These are phyloP conservation scores for Pythium aquatile DNA, from an alignment of 352 stramenopile genomes.

Conservation along the genomic window DNA sequence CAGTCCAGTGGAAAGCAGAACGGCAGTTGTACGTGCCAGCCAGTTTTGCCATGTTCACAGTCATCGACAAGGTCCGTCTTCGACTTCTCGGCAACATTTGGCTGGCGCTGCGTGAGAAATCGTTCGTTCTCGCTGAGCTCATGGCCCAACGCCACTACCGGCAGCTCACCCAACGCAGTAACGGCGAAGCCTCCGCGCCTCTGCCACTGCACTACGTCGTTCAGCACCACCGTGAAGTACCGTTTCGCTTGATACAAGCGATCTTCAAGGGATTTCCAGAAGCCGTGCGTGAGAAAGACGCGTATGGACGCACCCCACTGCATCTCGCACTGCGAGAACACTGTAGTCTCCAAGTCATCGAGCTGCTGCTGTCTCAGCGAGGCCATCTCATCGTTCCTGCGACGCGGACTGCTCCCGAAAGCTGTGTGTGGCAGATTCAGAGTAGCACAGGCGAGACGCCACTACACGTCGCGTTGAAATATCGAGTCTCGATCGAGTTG, in stretches of 20 bases:
- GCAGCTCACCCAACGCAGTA: conserved; percentile 50
- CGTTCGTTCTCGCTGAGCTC: conserved; percentile 44
- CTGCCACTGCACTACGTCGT: conserved; percentile 63
- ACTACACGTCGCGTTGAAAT: conserved; percentile 24
- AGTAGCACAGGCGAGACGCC: conserved; percentile 24
- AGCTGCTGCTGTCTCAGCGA: conserved; percentile 30
- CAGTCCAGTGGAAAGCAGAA: not conserved
- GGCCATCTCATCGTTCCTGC: conserved; percentile 4
- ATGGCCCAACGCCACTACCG: conserved; percentile 48
- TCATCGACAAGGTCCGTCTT: conserved; percentile 41
- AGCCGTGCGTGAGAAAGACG: conserved; percentile 39
- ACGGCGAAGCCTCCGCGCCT: conserved; percentile 33
- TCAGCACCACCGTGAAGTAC: conserved; percentile 36
- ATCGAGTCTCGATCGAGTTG: conserved; percentile 29
- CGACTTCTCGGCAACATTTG: conserved; percentile 53
- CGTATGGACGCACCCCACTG: conserved; percentile 59
- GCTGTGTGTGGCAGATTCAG: conserved; percentile 25
- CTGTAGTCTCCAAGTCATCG: conserved; percentile 23
- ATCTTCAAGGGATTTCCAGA: conserved; percentile 45
- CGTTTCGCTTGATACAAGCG: conserved; percentile 31
- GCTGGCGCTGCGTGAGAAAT: conserved; percentile 33
- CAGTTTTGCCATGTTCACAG: conserved; percentile 43
- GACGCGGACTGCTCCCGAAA: not conserved
- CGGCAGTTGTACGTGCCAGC: conserved; percentile 30
- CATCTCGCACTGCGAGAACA: conserved; percentile 57